Evolutionary conservation across 176 grass and related monocot genomes (phyloP).

Genomic region (Saccharum officinarum): DNA sequence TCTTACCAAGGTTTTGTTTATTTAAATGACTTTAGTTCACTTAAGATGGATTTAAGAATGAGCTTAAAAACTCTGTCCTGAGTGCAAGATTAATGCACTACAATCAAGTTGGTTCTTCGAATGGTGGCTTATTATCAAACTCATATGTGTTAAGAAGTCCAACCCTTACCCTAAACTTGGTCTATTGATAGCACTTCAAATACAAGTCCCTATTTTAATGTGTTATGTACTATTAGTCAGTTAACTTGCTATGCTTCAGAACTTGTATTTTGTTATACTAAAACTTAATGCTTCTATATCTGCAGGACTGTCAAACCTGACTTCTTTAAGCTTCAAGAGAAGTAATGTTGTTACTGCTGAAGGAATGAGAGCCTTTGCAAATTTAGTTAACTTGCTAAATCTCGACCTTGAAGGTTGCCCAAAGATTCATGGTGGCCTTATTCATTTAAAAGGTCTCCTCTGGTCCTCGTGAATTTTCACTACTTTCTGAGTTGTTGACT

Average conservation of each 20-base stretch:
- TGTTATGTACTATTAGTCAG: background rate
- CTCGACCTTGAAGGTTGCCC: constrained; percentile 86
- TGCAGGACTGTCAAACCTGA: constrained; percentile 78
- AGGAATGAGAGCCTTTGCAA: constrained; percentile 68
- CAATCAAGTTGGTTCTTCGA: background rate
- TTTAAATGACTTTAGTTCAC: background rate
- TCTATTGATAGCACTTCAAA: constrained; percentile 5
- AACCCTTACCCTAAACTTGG: background rate
- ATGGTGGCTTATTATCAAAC: background rate
- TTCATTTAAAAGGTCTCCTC: constrained; percentile 82
- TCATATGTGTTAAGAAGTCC: background rate
- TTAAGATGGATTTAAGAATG: constrained; percentile 6
- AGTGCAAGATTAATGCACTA: background rate
- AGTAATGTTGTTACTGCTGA: constrained; percentile 66
- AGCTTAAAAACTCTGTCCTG: constrained; percentile 1
- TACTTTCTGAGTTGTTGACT: background rate
- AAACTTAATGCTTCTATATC: constrained; percentile 22
- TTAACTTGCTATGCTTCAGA: background rate
- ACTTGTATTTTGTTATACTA: constrained; percentile 15
- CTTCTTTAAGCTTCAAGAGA: constrained; percentile 85
- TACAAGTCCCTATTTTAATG: background rate
- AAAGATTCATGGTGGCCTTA: constrained; percentile 74
- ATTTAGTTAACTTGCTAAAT: constrained; percentile 80
- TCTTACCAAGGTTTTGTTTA: constrained; percentile 10
- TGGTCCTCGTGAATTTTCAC: background rate